Conservation (phyloP, 495 filamentous ascomycete species). For the Penicillium egyptiacum region DNA sequence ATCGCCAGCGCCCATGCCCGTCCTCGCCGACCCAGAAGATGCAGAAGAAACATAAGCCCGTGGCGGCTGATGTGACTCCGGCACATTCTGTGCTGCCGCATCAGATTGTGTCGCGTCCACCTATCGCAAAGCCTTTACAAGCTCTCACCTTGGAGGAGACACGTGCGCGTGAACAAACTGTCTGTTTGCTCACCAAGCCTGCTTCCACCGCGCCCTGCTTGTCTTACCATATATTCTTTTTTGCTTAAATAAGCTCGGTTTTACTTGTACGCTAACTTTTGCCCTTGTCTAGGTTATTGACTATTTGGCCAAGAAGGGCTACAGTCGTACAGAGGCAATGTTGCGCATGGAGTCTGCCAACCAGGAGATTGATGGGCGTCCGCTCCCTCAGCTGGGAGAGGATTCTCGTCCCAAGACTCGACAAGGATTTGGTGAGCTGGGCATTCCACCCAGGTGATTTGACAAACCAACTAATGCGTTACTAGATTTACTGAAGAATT, state of each 20-base stretch:
- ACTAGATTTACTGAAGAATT: conserved; percentile 66
- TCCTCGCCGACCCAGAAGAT: background rate
- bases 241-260: conserved; percentile 9
- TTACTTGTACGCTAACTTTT: conserved; percentile 10
- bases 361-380: conserved; percentile 72
- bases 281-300: conserved; percentile 73
- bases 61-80: background rate
- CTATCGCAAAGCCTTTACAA: background rate
- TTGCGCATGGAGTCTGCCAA: conserved; percentile 86
- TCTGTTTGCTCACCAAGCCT: background rate
- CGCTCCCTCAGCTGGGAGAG: conserved; percentile 65
- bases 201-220: background rate
- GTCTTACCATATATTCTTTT: background rate
- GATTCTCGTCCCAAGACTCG: conserved; percentile 72
- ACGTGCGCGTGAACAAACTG: background rate
- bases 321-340: conserved; percentile 87
- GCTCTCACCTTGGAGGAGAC: background rate
- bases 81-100: background rate
- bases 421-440: conserved; percentile 62
- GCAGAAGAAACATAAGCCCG: background rate
- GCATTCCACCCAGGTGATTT: background rate
- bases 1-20: background rate
- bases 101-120: background rate
- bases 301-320: conserved; percentile 94
- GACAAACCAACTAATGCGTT: conserved; percentile 13